A percentile compares a stretch with the other conserved stretches of the same genome.
phyloP scores from a whole-genome alignment of 495 filamentous ascomycete species.

The Penicillium steckii region DNA sequence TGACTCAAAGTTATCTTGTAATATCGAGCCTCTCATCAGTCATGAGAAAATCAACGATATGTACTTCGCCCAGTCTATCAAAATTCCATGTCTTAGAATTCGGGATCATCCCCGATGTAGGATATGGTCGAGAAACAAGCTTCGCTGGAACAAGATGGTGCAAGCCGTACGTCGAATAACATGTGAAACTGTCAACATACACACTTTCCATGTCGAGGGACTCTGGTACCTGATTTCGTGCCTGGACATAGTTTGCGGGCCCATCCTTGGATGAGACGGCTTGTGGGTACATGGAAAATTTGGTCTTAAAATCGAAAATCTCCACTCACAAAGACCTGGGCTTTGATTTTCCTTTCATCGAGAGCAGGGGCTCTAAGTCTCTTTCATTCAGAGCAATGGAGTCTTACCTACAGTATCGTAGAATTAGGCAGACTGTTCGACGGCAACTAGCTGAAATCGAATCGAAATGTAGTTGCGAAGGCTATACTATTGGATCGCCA shows the following conservation, averaged over 20 bases:
- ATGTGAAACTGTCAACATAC: background rate
- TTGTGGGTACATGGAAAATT: slow-evolving; percentile 1
- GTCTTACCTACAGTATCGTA: slow-evolving; percentile 13
- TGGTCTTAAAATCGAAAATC: background rate
- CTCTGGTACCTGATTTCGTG: background rate
- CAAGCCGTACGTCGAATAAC: background rate
- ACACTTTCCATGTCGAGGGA: background rate
- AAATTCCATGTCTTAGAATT: too few relatives aligned
- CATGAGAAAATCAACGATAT: background rate
- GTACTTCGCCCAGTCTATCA: too few relatives aligned
- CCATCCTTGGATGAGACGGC: background rate
- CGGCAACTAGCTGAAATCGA: slow-evolving; percentile 1
- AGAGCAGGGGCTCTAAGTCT: background rate
- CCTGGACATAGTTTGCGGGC: background rate
- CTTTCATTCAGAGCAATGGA: slow-evolving; percentile 6
- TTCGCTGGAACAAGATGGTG: background rate
- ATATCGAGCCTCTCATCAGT: background rate
- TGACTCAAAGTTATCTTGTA: background rate
- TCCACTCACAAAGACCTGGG: background rate
- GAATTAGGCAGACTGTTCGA: slow-evolving; percentile 5
- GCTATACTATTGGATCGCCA: background rate
- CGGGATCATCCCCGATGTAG: too few relatives aligned
- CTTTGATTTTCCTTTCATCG: background rate
- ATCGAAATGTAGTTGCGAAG: background rate
- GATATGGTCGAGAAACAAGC: too few relatives aligned